Base-by-base conservation (phyloP, 106 monocot species). In the Xerophyta viscosa region DNA sequence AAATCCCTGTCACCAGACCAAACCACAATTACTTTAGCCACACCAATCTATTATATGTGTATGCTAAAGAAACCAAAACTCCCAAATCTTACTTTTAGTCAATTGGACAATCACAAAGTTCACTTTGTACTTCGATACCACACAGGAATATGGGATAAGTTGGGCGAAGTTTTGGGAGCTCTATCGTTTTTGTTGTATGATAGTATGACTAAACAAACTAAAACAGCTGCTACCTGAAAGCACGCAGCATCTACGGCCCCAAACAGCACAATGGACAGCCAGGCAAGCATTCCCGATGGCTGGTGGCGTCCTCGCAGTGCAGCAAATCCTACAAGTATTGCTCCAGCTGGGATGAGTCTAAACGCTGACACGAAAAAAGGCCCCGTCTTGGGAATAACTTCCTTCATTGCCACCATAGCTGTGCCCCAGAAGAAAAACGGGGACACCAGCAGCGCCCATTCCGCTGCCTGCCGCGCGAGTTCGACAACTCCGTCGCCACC, bases 361-460 rank as follows among this genome's bases (percentile, higher is more conserved):
- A 89, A 70, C 13, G 89, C 56, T 9, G 96, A 56, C 13, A 89
- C 96, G 30, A 96, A 89, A 60, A 96, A 96, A 24, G 96, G 89
- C 2, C 96, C 96, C 2, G 85, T 77, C 66, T 78, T 89, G 20
- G 84, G 89, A 8, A 96, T 75, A 48, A 96, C 96, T 81, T 58
- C 96, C 85, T 96, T 96, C 96, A 96, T 96, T 9, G 82, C 88
- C 39, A 96, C 96, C 96, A 96, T 96, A 24, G 96, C 70, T 29
- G 96, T 89, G 20, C 96, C 96, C 96, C 96, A 96, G 58, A 96
- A 96, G 71, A 96, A 96, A 75, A 96, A 96, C 1, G 96, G 96
- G 6, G 96, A 96, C 13, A 96, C 46, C 60, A 96, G 54, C 14
- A 89, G 52, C 37, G 51, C 71, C 81, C 85, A 89, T 18, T 79